Percentiles rank a stretch among this genome's conserved stretches.
Conservation (phyloP, 306 rosid species). For the Malus sylvestris region DNA sequence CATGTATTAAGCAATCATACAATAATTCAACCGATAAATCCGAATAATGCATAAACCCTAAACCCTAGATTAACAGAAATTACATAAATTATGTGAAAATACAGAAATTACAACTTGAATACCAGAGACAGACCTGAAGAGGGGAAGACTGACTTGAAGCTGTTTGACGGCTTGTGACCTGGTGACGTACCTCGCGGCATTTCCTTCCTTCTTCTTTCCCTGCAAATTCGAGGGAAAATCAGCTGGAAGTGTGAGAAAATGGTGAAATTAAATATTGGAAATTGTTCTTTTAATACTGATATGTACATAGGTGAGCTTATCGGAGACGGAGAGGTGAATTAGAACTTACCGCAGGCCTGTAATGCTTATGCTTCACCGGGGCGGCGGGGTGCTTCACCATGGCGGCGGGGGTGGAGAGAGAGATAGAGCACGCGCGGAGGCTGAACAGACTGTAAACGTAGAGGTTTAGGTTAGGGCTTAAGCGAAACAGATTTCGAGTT, state of each 20-base stretch:
- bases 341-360: slow-evolving; percentile 68
- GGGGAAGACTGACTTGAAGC: slow-evolving; percentile 71
- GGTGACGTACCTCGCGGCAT: slow-evolving; percentile 78
- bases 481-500: too few species aligned
- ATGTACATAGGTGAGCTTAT: not conserved
- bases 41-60: not conserved
- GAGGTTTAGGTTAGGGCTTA: not conserved
- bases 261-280: not conserved
- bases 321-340: not conserved
- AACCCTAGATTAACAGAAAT: not conserved
- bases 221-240: slow-evolving; percentile 5
- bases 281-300: not conserved
- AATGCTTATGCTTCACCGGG: not conserved
- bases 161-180: slow-evolving; percentile 83
- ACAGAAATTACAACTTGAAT: not conserved
- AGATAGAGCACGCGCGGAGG: not conserved
- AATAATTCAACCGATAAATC: not conserved
- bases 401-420: not conserved
- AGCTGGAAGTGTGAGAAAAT: not conserved
- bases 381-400: slow-evolving; percentile 31
- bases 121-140: slow-evolving; percentile 58
- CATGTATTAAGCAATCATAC: not conserved
- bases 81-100: not conserved
- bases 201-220: slow-evolving; percentile 98
- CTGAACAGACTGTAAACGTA: too few species aligned